phyloP scores from a whole-genome alignment of 208 protist genomes.

The Leishmania guyanensis region DNA sequence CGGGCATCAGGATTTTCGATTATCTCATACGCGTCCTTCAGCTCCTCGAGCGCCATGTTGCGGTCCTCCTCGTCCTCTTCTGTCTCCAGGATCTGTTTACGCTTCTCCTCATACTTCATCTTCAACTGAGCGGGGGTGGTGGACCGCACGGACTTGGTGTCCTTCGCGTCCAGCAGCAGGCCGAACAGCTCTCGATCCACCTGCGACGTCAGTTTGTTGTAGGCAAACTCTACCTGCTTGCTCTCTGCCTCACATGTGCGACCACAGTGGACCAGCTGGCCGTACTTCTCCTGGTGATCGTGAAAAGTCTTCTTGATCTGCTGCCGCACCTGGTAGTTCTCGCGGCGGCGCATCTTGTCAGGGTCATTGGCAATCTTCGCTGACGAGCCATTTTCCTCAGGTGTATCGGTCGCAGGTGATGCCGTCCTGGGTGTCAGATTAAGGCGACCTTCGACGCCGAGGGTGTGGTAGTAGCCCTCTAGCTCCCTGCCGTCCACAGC shows the following conservation, averaged over 20 bases:
- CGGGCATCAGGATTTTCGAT: slow-evolving; percentile 77
- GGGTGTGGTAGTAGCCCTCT: slow-evolving; percentile 74
- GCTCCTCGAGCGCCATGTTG: slow-evolving; percentile 81
- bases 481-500: slow-evolving; percentile 37
- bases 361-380: slow-evolving; percentile 26
- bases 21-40: slow-evolving; percentile 89
- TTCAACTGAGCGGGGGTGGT: slow-evolving; percentile 55
- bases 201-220: slow-evolving; percentile 77
- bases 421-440: slow-evolving; percentile 17
- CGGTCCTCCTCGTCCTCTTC: slow-evolving; percentile 78
- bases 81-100: slow-evolving; percentile 50
- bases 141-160: slow-evolving; percentile 69
- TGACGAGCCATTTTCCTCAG: not conserved
- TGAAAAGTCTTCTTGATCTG: slow-evolving; percentile 70
- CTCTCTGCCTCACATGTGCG: slow-evolving; percentile 74
- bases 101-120: slow-evolving; percentile 80
- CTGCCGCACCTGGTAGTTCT: slow-evolving; percentile 80
- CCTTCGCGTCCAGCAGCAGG: slow-evolving; percentile 77
- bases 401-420: slow-evolving; percentile 1
- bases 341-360: slow-evolving; percentile 68
- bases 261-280: slow-evolving; percentile 82
- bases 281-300: slow-evolving; percentile 65
- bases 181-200: slow-evolving; percentile 86
- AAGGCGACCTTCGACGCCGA: slow-evolving; percentile 68
- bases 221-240: slow-evolving; percentile 80